Evolutionary conservation across 345 rosid genomes (phyloP).

Genomic region (Hibiscus tridactylites): DNA sequence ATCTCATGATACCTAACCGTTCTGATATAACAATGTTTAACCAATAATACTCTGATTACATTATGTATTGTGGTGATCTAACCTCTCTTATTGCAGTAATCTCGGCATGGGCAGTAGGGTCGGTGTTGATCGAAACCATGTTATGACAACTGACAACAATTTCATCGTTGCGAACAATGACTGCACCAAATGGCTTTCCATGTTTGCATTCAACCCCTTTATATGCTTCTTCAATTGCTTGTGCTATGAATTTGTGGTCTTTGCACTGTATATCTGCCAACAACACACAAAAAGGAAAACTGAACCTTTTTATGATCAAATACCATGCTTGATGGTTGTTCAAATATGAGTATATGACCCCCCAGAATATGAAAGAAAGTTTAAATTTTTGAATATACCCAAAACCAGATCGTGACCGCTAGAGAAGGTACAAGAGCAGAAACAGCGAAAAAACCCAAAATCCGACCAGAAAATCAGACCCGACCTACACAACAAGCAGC

Average conservation of each 20-base stretch:
- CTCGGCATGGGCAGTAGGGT: conserved; percentile 96
- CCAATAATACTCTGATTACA: neutral
- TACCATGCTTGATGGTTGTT: neutral
- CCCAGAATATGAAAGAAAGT: neutral
- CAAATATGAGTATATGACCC: neutral
- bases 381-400: too few relatives aligned
- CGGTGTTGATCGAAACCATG: conserved; percentile 66
- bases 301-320: neutral
- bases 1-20: neutral
- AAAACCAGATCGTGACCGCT: too few relatives aligned
- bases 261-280: conserved; percentile 68
- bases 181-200: too few relatives aligned
- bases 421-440: too few relatives aligned
- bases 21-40: neutral
- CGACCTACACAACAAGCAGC: too few relatives aligned
- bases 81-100: conserved; percentile 97
- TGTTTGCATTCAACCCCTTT: conserved; percentile 91
- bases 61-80: neutral
- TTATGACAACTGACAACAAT: conserved; percentile 88
- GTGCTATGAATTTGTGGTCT: conserved; percentile 69
- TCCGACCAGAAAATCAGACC: too few relatives aligned
- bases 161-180: conserved; percentile 71
- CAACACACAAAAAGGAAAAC: neutral
- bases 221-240: conserved; percentile 94
- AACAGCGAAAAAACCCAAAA: too few relatives aligned